A percentile compares a stretch with the other conserved stretches of the same genome.
phyloP scores from a whole-genome alignment of 2,329 filamentous ascomycete genomes.

The Fusarium liriodendri region DNA sequence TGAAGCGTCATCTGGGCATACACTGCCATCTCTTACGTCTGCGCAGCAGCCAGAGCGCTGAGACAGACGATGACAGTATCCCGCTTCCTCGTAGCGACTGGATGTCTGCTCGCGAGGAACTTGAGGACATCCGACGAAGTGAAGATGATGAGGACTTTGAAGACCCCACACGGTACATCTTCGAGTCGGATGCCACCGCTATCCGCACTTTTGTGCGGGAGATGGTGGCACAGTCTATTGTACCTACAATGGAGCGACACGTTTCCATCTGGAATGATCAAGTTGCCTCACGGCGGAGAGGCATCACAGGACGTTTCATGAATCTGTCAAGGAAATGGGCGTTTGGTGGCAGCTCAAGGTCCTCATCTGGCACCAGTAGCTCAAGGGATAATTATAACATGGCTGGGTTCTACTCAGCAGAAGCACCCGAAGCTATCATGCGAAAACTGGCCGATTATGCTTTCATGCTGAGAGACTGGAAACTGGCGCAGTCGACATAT shows the following conservation, averaged over 20 bases:
- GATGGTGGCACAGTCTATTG: constrained; percentile 92
- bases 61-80: constrained; percentile 92
- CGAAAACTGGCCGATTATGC: constrained; percentile 94
- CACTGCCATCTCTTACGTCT: constrained; percentile 93
- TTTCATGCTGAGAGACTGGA: constrained; percentile 98
- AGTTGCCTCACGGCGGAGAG: constrained; percentile 88
- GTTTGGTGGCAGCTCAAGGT: constrained; percentile 77
- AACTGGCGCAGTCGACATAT: constrained; percentile 90
- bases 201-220: constrained; percentile 92
- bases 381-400: constrained; percentile 80
- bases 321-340: constrained; percentile 92
- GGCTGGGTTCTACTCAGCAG: constrained; percentile 84
- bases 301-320: constrained; percentile 93
- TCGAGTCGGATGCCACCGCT: constrained; percentile 90
- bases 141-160: constrained; percentile 77
- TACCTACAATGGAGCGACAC: constrained; percentile 95
- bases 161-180: constrained; percentile 81
- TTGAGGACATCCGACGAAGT: constrained; percentile 76
- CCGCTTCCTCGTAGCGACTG: constrained; percentile 86
- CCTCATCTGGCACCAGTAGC: constrained; percentile 63
- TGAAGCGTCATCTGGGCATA: constrained; percentile 97
- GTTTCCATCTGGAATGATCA: constrained; percentile 97
- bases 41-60: constrained; percentile 84
- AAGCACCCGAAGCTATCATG: constrained; percentile 89
- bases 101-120: constrained; percentile 88